Conservation (phyloP, 1,284 basidiomycete genomes). For the Sanguinoderma infundibulare region DNA sequence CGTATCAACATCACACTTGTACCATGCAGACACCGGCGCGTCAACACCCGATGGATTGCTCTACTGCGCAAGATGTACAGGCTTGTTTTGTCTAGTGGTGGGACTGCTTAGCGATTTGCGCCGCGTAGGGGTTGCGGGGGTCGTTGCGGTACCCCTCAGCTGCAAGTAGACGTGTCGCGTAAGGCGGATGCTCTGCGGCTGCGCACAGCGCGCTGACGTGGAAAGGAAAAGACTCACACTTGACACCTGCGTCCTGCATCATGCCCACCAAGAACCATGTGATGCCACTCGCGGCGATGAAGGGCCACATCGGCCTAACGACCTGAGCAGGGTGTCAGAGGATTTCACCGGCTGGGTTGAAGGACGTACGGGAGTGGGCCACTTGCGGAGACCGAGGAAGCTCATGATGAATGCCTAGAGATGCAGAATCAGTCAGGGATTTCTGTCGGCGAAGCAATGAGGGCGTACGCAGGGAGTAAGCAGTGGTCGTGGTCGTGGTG, state of each 20-base stretch:
- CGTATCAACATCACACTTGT: not conserved
- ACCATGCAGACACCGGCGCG: not conserved
- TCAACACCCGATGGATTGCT: slow-evolving; percentile 11
- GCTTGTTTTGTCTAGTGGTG: slow-evolving; percentile 36
- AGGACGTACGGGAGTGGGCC: slow-evolving; percentile 70
- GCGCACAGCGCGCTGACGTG: not conserved
- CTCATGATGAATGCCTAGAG: slow-evolving; percentile 48
- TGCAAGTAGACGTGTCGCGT: slow-evolving; percentile 34
- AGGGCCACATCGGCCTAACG: slow-evolving; percentile 75
- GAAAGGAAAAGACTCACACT: slow-evolving; percentile 56
- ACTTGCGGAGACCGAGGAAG: slow-evolving; percentile 79
- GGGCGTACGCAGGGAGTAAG: slow-evolving; percentile 10
- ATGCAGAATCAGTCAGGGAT: not conserved
- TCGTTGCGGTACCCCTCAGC: slow-evolving; percentile 72
- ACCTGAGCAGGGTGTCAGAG: slow-evolving; percentile 45
- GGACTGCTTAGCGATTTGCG: slow-evolving; percentile 64
- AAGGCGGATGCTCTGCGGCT: not conserved
- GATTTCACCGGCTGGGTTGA: not conserved
- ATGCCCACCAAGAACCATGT: slow-evolving; percentile 70
- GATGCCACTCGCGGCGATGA: slow-evolving; percentile 64
- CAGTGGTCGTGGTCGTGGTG: slow-evolving; percentile 13
- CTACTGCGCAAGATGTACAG: slow-evolving; percentile 12
- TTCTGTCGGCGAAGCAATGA: not conserved
- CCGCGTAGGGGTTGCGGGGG: slow-evolving; percentile 80
- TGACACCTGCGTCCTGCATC: slow-evolving; percentile 66